These are phyloP conservation scores for Dipteronia sinensis DNA, from an alignment of 345 rosid genomes.

Conservation along the genomic window DNA sequence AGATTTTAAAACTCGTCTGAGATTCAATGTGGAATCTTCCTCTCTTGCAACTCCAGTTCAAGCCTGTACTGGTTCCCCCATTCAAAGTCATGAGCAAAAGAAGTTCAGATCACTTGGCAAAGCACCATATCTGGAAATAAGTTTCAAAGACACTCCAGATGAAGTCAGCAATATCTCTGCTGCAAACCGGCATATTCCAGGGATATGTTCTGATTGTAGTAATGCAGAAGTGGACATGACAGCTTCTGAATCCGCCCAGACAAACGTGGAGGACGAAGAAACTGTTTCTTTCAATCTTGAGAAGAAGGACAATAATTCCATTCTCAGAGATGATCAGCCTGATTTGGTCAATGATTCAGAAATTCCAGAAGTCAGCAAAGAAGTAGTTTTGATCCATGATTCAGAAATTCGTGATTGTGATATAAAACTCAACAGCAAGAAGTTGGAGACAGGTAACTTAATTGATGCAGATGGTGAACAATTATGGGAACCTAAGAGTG, in stretches of 20 bases:
- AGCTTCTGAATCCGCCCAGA: conserved; percentile 12
- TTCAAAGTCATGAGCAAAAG: conserved; percentile 28
- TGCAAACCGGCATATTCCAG: conserved; percentile 16
- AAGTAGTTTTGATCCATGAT: conserved; percentile 13
- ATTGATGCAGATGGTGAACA: conserved; percentile 26
- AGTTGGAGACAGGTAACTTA: conserved; percentile 1
- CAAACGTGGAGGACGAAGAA: conserved; percentile 28
- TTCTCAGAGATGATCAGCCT: conserved; percentile 15
- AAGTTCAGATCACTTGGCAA: conserved; percentile 16
- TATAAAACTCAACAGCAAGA: conserved; percentile 7
- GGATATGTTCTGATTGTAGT: conserved; percentile 7
- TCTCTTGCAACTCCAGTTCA: conserved; percentile 42
- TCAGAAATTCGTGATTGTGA: too few species aligned
- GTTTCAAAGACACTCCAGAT: conserved; percentile 15
- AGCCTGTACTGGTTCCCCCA: conserved; percentile 26
- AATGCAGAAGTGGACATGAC: not conserved
- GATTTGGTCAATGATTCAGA: conserved; percentile 20
- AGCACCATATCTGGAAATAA: conserved; percentile 18
- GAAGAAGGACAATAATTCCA: conserved; percentile 13
- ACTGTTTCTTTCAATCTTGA: conserved; percentile 19
- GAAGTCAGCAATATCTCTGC: conserved; percentile 13
- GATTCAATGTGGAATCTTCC: conserved; percentile 28
- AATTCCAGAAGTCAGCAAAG: conserved; percentile 6
- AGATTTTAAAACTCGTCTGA: conserved; percentile 32
- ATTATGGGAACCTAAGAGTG: conserved; percentile 18